A percentile compares a stretch with the other conserved stretches of the same genome.
These are phyloP conservation scores for Microcos paniculata DNA, from an alignment of 345 rosid species.

Conservation along the genomic window DNA sequence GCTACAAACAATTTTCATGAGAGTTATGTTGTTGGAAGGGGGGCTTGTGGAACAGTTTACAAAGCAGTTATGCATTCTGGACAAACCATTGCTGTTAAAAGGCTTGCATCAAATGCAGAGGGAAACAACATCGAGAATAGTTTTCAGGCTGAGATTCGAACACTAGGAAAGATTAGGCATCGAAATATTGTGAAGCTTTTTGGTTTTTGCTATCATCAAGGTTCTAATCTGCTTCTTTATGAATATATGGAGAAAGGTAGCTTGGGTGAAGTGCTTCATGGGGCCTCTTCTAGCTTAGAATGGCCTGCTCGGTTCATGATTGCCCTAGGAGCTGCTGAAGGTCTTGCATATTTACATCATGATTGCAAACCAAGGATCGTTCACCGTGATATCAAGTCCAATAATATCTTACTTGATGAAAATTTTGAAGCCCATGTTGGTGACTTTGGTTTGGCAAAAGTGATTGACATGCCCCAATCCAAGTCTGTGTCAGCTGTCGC, in stretches of 20 bases:
- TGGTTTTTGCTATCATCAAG: constrained; percentile 85
- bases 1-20: constrained; percentile 79
- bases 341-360: constrained; percentile 92
- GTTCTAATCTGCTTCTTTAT: constrained; percentile 81
- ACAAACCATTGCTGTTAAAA: constrained; percentile 73
- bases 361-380: constrained; percentile 91
- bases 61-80: constrained; percentile 78
- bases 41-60: constrained; percentile 95
- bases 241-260: constrained; percentile 89
- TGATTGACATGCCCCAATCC: constrained; percentile 88
- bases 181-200: constrained; percentile 92
- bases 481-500: constrained; percentile 97
- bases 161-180: constrained; percentile 90
- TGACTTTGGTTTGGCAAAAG: constrained; percentile 97
- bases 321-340: constrained; percentile 96
- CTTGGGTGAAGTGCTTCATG: constrained; percentile 85
- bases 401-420: constrained; percentile 84
- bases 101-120: constrained; percentile 72
- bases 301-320: constrained; percentile 82
- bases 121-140: constrained; percentile 83
- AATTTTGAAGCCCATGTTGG: constrained; percentile 96
- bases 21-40: constrained; percentile 75
- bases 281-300: constrained; percentile 53
- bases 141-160: constrained; percentile 84
- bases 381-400: constrained; percentile 95